Conservation (phyloP, 495 filamentous ascomycete species). For the Xylaria intraflava region DNA sequence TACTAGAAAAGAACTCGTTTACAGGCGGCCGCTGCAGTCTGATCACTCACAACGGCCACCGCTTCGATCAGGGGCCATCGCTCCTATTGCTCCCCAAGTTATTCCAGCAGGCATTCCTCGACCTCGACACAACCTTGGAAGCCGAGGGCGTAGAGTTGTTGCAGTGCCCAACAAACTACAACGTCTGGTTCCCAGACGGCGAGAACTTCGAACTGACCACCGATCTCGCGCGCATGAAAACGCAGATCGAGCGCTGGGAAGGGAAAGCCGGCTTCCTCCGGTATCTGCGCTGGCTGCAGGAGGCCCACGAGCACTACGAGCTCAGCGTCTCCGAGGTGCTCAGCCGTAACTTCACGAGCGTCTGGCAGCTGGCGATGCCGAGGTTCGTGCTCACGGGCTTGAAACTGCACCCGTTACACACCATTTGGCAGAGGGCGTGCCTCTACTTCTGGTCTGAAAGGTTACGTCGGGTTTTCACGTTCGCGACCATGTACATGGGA, state of each 20-base stretch:
- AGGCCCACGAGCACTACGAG: conserved; percentile 60
- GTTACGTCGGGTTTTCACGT: conserved; percentile 60
- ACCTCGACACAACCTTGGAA: conserved; percentile 55
- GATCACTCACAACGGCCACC: conserved; percentile 48
- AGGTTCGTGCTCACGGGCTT: conserved; percentile 47
- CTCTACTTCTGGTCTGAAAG: conserved; percentile 62
- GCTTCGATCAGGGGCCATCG: conserved; percentile 68
- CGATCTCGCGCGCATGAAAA: conserved; percentile 57
- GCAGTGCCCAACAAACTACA: conserved; percentile 67
- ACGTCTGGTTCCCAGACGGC: conserved; percentile 59
- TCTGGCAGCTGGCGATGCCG: conserved; percentile 45
- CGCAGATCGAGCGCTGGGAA: conserved; percentile 60
- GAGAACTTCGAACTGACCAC: conserved; percentile 51
- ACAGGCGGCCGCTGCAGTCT: conserved; percentile 60
- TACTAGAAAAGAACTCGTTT: conserved; percentile 62
- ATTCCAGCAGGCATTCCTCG: conserved; percentile 56
- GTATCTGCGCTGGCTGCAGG: conserved; percentile 55
- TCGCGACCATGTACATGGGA: conserved; percentile 72
- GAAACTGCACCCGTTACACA: conserved; percentile 57
- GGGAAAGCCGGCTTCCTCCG: conserved; percentile 57
- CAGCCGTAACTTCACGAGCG: conserved; percentile 52
- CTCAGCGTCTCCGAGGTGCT: conserved; percentile 54
- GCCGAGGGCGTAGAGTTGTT: conserved; percentile 53
- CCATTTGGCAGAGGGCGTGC: conserved; percentile 51
- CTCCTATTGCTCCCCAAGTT: conserved; percentile 60